phyloP scores from a whole-genome alignment of 192 early-diverging fungal species.

The Neocallimastix lanati region DNA sequence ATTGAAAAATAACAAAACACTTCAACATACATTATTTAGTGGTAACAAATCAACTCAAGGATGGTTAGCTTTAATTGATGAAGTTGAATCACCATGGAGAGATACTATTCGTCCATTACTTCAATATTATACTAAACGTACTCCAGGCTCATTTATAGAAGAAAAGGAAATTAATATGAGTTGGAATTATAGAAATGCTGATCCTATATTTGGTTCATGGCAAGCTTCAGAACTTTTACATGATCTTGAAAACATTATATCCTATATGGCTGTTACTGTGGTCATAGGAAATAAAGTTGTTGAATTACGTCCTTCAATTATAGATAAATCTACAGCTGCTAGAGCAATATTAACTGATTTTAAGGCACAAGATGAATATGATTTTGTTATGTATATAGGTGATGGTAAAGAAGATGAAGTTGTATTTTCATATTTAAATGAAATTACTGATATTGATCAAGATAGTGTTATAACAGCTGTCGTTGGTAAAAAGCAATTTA shows the following conservation, averaged over 20 bases:
- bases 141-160: slow-evolving; percentile 61
- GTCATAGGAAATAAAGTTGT: neutral
- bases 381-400: neutral
- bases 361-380: neutral
- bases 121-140: slow-evolving; percentile 18
- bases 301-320: neutral
- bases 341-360: neutral
- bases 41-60: slow-evolving; percentile 50
- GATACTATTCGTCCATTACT: neutral
- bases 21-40: slow-evolving; percentile 19
- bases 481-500: neutral
- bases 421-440: neutral
- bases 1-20: slow-evolving; percentile 4
- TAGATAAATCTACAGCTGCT: neutral
- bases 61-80: neutral
- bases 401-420: neutral
- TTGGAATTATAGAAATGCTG: slow-evolving; percentile 52
- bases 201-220: slow-evolving; percentile 46
- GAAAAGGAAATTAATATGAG: slow-evolving; percentile 51
- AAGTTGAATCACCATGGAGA: neutral
- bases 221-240: slow-evolving; percentile 43
- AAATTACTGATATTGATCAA: neutral
- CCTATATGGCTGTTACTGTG: neutral
- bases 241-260: neutral
- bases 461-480: neutral